Percentiles rank a stretch among this genome's conserved stretches.
Evolutionary conservation across 2,329 filamentous ascomycete species (phyloP).

Genomic region (Zarea fungicola): DNA sequence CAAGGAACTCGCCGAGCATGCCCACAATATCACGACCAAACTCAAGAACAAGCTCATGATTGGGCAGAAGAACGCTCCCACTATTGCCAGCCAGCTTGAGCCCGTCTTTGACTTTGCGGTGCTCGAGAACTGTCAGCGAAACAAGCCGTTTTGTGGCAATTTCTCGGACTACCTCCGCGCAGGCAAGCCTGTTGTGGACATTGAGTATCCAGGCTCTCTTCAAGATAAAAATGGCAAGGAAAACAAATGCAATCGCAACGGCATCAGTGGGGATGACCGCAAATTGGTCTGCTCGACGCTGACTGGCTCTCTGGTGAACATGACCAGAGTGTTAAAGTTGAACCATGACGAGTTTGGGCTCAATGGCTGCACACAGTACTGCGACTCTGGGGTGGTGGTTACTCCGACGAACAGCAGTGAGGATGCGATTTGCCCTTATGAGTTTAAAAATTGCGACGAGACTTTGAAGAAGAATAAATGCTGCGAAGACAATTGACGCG

Average conservation of each 20-base stretch:
- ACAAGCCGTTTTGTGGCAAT: constrained; percentile 25
- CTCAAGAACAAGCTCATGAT: constrained; percentile 22
- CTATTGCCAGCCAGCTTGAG: constrained; percentile 22
- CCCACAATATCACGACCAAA: constrained; percentile 24
- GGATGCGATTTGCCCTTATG: too few relatives aligned
- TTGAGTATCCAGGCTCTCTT: constrained; percentile 25
- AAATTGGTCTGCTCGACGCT: not conserved
- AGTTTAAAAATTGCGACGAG: too few relatives aligned
- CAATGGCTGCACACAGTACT: constrained; percentile 13
- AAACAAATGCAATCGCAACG: not conserved
- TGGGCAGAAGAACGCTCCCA: constrained; percentile 30
- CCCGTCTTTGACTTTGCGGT: constrained; percentile 29
- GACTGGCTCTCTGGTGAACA: not conserved
- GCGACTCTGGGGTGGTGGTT: not conserved
- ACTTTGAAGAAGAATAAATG: too few relatives aligned
- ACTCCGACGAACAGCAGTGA: too few relatives aligned
- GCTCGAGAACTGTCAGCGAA: constrained; percentile 32
- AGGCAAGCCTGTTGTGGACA: constrained; percentile 29
- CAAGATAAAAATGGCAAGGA: not conserved
- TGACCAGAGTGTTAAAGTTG: constrained; percentile 7
- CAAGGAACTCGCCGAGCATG: constrained; percentile 21
- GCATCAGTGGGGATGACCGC: not conserved
- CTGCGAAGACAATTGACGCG: too few relatives aligned
- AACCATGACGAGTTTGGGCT: constrained; percentile 8
- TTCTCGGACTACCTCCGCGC: constrained; percentile 25